These are phyloP conservation scores for Cytidiella melzeri DNA, from an alignment of 768 basidiomycete species.

Conservation along the genomic window DNA sequence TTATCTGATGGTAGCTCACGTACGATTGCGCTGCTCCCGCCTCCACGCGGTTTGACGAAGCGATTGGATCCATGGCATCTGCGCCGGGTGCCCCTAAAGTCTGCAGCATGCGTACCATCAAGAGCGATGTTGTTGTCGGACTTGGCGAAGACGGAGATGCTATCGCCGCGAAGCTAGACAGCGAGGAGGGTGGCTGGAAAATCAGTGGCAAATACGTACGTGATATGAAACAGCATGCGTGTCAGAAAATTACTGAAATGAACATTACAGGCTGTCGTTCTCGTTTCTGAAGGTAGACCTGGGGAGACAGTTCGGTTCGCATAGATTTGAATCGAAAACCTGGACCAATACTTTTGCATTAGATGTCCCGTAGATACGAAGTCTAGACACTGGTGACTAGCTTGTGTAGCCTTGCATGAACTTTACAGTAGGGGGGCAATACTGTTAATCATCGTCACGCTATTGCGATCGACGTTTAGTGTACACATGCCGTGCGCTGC, in stretches of 20 bases:
- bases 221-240: conserved; percentile 7
- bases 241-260: not conserved
- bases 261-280: conserved; percentile 65
- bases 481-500: too few species aligned
- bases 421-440: too few species aligned
- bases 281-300: conserved; percentile 82
- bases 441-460: too few species aligned
- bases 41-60: conserved; percentile 81
- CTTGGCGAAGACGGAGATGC: conserved; percentile 63
- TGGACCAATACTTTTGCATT: too few species aligned
- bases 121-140: conserved; percentile 92
- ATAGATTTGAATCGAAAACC: not conserved
- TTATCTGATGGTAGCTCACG: conserved; percentile 36
- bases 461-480: too few species aligned
- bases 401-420: too few species aligned
- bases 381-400: too few species aligned
- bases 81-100: conserved; percentile 83
- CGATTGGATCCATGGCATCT: conserved; percentile 90
- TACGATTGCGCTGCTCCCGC: conserved; percentile 85
- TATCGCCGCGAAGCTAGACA: conserved; percentile 73
- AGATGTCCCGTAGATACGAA: too few species aligned
- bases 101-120: conserved; percentile 85
- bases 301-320: conserved; percentile 64
- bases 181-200: conserved; percentile 90
- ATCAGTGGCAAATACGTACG: conserved; percentile 95